A percentile compares a stretch with the other conserved stretches of the same genome.
These are phyloP conservation scores for Clonostachys rhizophaga DNA, from an alignment of 2,329 filamentous ascomycete genomes.

Conservation along the genomic window DNA sequence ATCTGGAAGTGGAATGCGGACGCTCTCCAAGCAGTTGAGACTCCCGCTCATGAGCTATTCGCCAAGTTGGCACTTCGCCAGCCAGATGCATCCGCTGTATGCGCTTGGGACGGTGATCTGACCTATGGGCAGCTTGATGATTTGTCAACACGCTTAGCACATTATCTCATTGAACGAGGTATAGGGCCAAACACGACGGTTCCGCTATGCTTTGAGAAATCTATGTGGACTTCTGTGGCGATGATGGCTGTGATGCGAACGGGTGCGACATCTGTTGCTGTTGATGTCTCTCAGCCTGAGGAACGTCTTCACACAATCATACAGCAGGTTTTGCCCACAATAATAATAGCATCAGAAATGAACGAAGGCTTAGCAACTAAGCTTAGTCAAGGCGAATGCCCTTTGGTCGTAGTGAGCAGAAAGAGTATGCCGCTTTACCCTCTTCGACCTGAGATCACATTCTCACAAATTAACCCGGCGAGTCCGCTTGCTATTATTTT, in stretches of 20 bases:
- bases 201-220: constrained; percentile 5
- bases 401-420: constrained; percentile 2
- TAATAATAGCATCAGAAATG: neutral
- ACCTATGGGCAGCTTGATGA: constrained; percentile 2
- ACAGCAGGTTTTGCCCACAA: constrained; percentile 1
- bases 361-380: constrained; percentile 1
- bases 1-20: constrained; percentile 2
- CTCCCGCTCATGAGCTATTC: constrained; percentile 1
- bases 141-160: constrained; percentile 1
- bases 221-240: constrained; percentile 4
- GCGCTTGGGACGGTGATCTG: constrained; percentile 4
- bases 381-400: neutral
- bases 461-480: neutral
- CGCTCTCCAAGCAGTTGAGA: neutral
- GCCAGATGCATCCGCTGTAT: constrained; percentile 2
- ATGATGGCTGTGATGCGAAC: constrained; percentile 4
- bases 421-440: neutral
- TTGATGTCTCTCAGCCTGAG: neutral
- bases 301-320: neutral
- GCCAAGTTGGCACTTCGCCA: neutral
- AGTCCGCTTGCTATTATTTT: constrained; percentile 3
- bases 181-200: constrained; percentile 2
- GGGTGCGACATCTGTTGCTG: constrained; percentile 3
- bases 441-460: neutral
- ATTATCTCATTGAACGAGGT: constrained; percentile 2